Evolutionary conservation across 2,329 filamentous ascomycete species (phyloP), one percentile per base, ranked within the genome.

Genomic region (Penicillium palitans): DNA sequence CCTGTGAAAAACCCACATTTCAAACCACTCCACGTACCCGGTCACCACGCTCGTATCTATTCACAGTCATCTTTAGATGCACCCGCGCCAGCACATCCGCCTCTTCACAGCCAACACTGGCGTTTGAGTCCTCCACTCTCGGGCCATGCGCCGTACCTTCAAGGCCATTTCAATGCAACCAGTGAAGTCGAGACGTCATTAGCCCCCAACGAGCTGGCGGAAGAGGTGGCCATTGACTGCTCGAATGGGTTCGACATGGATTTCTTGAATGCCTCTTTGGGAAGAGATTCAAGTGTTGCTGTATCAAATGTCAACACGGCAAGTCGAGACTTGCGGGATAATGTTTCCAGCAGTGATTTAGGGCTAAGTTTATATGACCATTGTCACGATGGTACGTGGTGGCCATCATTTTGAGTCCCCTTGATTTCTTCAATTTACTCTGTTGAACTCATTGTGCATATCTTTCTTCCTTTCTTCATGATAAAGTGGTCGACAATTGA

Each of bases 311-410:
- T 49, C 27, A 2, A 50, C 5, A 49, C 19, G 19, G 46, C 46
- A 29, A 55, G 33, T 42, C 46, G 53, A 49, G 46, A 41, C 27
- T 55, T 55, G n/a, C 47, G n/a, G 39, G 37, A 52, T 52, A 13
- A 55, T 50, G 15, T 49, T 50, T 55, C 47, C 5, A 49, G 40
- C n/a, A 45, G 29, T 33, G 45, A 25, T 48, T 44, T 25, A 25
- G 24, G 24, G 24, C 24, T 41, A 50, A 39, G 25, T 44, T 49
- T 27, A 19, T 40, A 7, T 25, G 39, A 55, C 9, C 6, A 50
- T 39, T 33, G 13, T 55, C 3, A 50, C 15, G 24, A 55, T 42
- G 12, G 45, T 55, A 55, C 39, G 46, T 55, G 15, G 39, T 49
- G 25, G 42, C 35, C 15, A 17, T 55, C 19, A 44, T 40, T 47